Base-by-base conservation (phyloP, 352 stramenopile species). In the Pythium coloratum region DNA sequence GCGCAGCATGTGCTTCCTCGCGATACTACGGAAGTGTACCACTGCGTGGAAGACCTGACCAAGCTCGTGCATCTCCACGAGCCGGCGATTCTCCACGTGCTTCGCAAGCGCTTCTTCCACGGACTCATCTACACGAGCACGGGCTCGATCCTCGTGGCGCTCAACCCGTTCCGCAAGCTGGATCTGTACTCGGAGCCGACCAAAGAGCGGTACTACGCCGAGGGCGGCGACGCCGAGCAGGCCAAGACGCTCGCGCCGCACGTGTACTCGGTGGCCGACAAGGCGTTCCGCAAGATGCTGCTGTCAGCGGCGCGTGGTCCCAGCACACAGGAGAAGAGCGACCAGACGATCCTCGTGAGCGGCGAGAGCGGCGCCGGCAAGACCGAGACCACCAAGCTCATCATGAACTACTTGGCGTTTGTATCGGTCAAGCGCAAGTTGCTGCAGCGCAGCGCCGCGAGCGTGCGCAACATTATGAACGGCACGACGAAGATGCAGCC, bases 351-450 rank as follows among this genome's bases (percentile, higher is more conserved):
- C 73, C 83, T 99, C 55, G 94, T 99, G 36, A 98, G 91, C 10
- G 96, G 96, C 6, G 97, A 99, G 73, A 96, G 80, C 57, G 96
- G 97, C 16, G 95, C 95, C 16, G 96, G 97, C 24, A 99, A 99
- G 80, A 99, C 96, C 18, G 95, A 98, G 60, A 98, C 95, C 6
- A 98, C 95, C 7, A 99, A 99, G 78, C 90, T 98, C 66, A 97
- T 98, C 67, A 98, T 99, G 95, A 87, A 95, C 66, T 99, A 99
- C 81, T 76, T 99, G 56, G 86, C 94, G 30, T 92, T 88, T 40
- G 87, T 94, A 20, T 94, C 88, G n/a, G 81, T 76, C 20, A 71
- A 66, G 33, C 76, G 72, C 49, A 59, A 62, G 26, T 18, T 55
- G 30, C 44, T 64, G 1, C 50, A 63, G n/a, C 53, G 50, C 40